Base-by-base conservation (phyloP, 2,329 filamentous ascomycete species). In the Fusarium circinatum region DNA sequence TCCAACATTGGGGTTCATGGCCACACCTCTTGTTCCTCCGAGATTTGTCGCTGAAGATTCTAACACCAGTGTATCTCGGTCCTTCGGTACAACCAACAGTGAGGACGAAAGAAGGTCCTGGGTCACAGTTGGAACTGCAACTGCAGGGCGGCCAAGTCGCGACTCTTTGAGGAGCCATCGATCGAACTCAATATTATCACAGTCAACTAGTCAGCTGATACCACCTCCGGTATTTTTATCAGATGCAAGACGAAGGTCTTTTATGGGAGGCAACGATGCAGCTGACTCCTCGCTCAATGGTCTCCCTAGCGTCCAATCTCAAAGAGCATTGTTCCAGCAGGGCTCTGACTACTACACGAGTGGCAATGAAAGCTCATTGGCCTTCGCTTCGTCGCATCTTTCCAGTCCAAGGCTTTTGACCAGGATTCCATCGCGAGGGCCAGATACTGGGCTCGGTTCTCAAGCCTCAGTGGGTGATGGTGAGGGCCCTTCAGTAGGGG, bases 321-420 rank as follows among this genome's bases (percentile, higher is more conserved):
- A 71, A 61, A 70, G 70, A 41, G 62, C 70, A 7, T 62, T 74
- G 6, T 68, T 76, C 24, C 74, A 75, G 20, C 62, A 74, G 24
- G 75, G 76, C 39, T 71, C 75, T 13, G 79, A 69, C 11, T 65
- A 75, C 11, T 78, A 76, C 30, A 82, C 82, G 1, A 79, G 76
- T 15, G 78, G 76, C 7, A 82, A 80, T 22, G 78, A 79, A 11
- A 83, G 82, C 65, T 83, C 82, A 10, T 76, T 79, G 13, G 82
- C 78, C 4, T 77, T 84, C 26, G 79, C 80, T 28, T 76, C 76
- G 20, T 78, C 73, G 26, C 74, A 78, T 32, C 71, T 76, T 58
- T 78, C 76, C 18, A 78, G 76, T 22, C 76, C 76, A 24, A 73
- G 76, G 18, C 70, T 78, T 30, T 42, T 75, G 36, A 73, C 70